Conservation (phyloP, 2,329 filamentous ascomycete species). For the Teratosphaeria nubilosa region DNA sequence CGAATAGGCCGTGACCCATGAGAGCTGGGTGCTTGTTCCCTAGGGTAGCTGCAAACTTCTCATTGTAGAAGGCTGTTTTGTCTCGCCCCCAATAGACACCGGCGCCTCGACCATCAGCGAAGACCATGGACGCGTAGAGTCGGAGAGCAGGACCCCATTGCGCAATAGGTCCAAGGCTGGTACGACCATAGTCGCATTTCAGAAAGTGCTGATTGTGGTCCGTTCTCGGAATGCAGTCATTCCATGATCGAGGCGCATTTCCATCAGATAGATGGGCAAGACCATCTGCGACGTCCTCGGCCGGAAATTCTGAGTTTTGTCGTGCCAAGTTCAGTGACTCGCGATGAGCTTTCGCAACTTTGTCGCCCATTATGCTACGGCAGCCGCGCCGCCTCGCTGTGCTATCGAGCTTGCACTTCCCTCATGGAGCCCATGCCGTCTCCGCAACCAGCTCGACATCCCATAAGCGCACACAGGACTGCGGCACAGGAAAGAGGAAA, state of each 20-base stretch:
- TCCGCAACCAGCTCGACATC: no score
- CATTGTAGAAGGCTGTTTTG: constrained; percentile 29
- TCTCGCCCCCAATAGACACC: constrained; percentile 21
- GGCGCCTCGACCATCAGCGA: constrained; percentile 11
- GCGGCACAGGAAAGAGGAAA: no score
- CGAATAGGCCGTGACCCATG: constrained; percentile 9
- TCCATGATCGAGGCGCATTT: constrained; percentile 1
- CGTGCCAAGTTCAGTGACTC: no score
- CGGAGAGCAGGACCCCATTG: constrained; percentile 11
- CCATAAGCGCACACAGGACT: no score
- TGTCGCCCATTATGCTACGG: no score
- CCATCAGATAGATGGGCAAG: no score
- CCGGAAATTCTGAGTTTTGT: no score
- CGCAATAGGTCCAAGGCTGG: constrained; percentile 7
- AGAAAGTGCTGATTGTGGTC: constrained; percentile 3
- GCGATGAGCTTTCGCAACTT: no score
- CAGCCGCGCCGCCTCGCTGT: no score
- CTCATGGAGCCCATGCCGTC: no score
- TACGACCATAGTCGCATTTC: constrained; percentile 1
- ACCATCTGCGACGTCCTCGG: no score
- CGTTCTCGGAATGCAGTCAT: constrained; percentile 3
- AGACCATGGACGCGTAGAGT: constrained; percentile 11
- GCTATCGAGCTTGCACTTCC: no score
- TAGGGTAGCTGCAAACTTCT: constrained; percentile 23
- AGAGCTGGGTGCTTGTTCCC: constrained; percentile 18